Conservation (phyloP, 768 basidiomycete species). For the Lactarius sanguifluus region DNA sequence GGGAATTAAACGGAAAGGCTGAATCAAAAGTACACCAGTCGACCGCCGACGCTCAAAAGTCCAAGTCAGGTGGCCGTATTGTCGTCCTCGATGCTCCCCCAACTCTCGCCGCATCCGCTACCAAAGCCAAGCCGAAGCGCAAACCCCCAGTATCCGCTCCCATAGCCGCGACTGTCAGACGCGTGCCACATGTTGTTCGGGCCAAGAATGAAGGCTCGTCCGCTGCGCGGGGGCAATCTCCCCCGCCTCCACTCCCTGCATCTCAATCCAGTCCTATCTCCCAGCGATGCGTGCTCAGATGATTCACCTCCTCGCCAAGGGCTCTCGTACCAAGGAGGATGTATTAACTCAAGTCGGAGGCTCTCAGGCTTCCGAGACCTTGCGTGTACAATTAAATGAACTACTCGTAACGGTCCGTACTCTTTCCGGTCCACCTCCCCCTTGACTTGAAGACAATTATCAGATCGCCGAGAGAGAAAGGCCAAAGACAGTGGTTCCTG, state of each 20-base stretch:
- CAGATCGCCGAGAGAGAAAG: constrained; percentile 27
- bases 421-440: neutral
- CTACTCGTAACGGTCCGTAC: constrained; percentile 51
- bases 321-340: constrained; percentile 44
- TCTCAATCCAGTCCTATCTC: constrained; percentile 18
- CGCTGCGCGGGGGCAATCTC: constrained; percentile 36
- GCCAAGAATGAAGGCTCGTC: constrained; percentile 32
- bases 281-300: constrained; percentile 42
- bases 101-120: constrained; percentile 29
- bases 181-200: constrained; percentile 23
- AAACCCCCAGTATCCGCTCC: constrained; percentile 13
- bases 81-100: constrained; percentile 44
- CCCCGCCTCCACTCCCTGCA: constrained; percentile 30
- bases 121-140: constrained; percentile 39
- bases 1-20: constrained; percentile 50
- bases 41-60: constrained; percentile 42
- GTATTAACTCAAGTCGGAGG: constrained; percentile 48
- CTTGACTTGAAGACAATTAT: constrained; percentile 3
- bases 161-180: constrained; percentile 20
- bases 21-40: constrained; percentile 43
- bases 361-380: constrained; percentile 36
- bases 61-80: constrained; percentile 47
- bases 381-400: constrained; percentile 45
- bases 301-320: constrained; percentile 55
- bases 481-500: constrained; percentile 9